Base-by-base conservation (phyloP, 2,329 filamentous ascomycete genomes). In the Colletotrichum caudatum region DNA sequence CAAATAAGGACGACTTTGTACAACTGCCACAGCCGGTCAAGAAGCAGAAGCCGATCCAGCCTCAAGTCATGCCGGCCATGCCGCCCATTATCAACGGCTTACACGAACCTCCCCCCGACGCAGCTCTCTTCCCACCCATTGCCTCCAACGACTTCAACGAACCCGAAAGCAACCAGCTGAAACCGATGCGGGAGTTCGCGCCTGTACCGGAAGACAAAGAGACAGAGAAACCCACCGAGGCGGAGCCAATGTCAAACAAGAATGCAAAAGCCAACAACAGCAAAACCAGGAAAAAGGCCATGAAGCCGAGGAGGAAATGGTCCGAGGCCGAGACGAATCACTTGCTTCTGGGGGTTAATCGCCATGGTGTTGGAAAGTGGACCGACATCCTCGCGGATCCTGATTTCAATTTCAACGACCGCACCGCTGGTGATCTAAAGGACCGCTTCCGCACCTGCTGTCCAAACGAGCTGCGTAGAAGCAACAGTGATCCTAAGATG, bases 381-480 rank as follows among this genome's bases (percentile, higher is more conserved):
- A 90, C 88, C 11, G 87, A 84, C 67, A 92, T 92, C 41, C 80
- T 91, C 33, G 88, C 90, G 61, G 90, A 92, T 72, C 79, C 85
- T 0, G 85, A 85, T 53, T 92, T 90, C 76, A 83, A 79, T 14
- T 92, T 92, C 80, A 89, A 90, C 75, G 85, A 84, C 20, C 86
- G 90, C 70, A 88, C 87, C 1, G 88, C 89, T 5, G 88, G 88
- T 11, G 90, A 92, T 76, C 78, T 92, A 62, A 92, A 92, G 77
- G 90, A 92, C 77, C 84, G 90, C 16, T 92, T 91, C 76, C 85
- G 90, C 61, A 92, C 90, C 4, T 91, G 89, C 76, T 91, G 89
- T 73, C 90, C 90, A 0, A 85, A 86, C 44, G 90, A 91, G 77
- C 82, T 91, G 48, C 85, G 87, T 59, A 81, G 81, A 33, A 83